phyloP scores from a whole-genome alignment of 2,329 filamentous ascomycete species.

The Neofusicoccum ribis region DNA sequence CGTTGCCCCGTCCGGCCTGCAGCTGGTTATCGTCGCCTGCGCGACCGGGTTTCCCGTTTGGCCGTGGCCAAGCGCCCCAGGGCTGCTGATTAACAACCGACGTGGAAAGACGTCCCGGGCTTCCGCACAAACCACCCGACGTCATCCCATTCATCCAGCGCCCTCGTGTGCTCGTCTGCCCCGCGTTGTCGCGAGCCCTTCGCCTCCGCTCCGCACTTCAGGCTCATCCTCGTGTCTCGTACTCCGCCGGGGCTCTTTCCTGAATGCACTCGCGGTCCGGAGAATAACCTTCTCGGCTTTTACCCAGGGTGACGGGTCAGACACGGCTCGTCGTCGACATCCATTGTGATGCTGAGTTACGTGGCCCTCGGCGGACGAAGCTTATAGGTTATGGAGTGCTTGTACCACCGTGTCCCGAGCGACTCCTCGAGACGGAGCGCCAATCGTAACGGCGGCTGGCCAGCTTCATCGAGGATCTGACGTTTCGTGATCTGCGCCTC shows the following conservation, averaged over 20 bases:
- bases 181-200: background rate
- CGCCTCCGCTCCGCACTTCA: background rate
- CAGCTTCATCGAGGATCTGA: background rate
- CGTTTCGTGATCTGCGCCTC: background rate
- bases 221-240: background rate
- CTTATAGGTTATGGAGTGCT: background rate
- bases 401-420: background rate
- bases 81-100: slow-evolving; percentile 5
- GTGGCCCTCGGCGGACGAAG: background rate
- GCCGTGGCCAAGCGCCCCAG: background rate
- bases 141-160: background rate
- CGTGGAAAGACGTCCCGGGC: background rate
- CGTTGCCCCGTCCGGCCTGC: background rate
- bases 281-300: background rate
- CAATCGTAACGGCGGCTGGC: background rate
- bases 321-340: background rate
- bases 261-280: background rate
- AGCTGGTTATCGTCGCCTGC: background rate
- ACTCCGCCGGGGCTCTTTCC: background rate
- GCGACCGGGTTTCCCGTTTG: background rate
- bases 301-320: background rate
- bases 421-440: background rate
- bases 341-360: background rate
- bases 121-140: background rate
- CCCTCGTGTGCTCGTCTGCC: background rate